A percentile compares a stretch with the other conserved stretches of the same genome.
phyloP scores from a whole-genome alignment of 2,329 filamentous ascomycete genomes.

The Dothideomycetes sp. region DNA sequence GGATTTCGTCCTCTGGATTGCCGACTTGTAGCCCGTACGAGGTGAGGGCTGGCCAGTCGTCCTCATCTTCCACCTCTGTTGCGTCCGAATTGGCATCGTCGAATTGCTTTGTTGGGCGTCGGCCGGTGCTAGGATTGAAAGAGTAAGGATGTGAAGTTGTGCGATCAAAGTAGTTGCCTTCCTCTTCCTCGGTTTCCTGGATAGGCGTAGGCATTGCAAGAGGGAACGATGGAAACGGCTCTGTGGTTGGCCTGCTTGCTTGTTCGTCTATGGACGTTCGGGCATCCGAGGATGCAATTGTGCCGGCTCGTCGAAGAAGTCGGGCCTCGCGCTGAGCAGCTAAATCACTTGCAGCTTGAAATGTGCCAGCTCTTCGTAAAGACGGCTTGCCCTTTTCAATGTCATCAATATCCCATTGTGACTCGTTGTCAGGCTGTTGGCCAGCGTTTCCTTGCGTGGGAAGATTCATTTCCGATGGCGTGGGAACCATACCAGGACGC shows the following conservation, averaged over 20 bases:
- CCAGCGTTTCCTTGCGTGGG: not conserved
- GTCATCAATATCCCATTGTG: not conserved
- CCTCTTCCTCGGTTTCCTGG: not conserved
- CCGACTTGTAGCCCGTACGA: not conserved
- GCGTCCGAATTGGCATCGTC: conserved; percentile 5
- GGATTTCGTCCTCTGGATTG: conserved; percentile 4
- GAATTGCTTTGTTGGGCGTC: conserved; percentile 4
- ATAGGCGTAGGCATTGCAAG: not conserved
- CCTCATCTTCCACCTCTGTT: not conserved
- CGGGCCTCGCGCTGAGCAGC: not conserved
- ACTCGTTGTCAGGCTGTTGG: not conserved
- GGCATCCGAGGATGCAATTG: not conserved
- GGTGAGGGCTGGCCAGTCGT: conserved; percentile 1
- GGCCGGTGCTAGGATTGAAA: not conserved
- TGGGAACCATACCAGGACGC: conserved; percentile 8
- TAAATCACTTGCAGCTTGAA: not conserved
- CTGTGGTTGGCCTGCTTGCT: not conserved
- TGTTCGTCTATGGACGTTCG: not conserved
- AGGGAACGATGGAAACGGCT: not conserved
- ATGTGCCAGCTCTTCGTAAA: not conserved
- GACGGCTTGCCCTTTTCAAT: not conserved
- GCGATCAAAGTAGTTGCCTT: not conserved
- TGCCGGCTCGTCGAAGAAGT: not conserved
- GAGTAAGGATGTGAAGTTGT: not conserved
- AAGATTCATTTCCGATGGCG: not conserved